These are phyloP conservation scores for Exophiala dermatitidis DNA, from an alignment of 2,329 filamentous ascomycete species.

Conservation along the genomic window DNA sequence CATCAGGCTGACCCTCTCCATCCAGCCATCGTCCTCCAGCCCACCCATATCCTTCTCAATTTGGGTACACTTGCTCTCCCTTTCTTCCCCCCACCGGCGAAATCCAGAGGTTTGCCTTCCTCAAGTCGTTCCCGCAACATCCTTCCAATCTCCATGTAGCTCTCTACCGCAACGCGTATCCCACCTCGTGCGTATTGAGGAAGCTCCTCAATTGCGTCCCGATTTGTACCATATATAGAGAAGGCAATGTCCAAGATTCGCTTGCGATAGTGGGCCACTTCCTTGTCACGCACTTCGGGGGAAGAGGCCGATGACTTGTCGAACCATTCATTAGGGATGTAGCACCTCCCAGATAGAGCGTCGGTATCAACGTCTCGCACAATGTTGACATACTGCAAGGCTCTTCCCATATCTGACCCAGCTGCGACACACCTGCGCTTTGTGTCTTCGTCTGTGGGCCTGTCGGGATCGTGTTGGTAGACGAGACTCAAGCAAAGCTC, in stretches of 20 bases:
- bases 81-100: conserved; percentile 23
- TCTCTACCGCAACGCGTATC: conserved; percentile 63
- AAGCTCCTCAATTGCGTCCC: conserved; percentile 53
- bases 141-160: conserved; percentile 69
- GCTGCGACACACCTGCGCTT: conserved; percentile 45
- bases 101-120: conserved; percentile 20
- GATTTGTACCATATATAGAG: conserved; percentile 49
- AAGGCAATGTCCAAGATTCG: conserved; percentile 56
- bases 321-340: conserved; percentile 60
- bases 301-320: conserved; percentile 45
- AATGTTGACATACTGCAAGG: conserved; percentile 72
- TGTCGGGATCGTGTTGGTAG: conserved; percentile 46
- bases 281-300: conserved; percentile 20
- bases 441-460: conserved; percentile 23
- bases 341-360: conserved; percentile 58
- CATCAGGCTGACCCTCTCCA: conserved; percentile 21
- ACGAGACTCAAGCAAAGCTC: conserved; percentile 61
- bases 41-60: conserved; percentile 47
- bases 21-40: conserved; percentile 48
- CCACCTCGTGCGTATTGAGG: conserved; percentile 55
- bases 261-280: conserved; percentile 38
- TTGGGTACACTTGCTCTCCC: conserved; percentile 41
- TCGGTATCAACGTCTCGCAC: conserved; percentile 65
- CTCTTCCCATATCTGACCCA: conserved; percentile 61
- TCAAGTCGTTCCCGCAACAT: conserved; percentile 27